Evolutionary conservation across 2,329 filamentous ascomycete species (phyloP).

Genomic region (Alternaria alternata): DNA sequence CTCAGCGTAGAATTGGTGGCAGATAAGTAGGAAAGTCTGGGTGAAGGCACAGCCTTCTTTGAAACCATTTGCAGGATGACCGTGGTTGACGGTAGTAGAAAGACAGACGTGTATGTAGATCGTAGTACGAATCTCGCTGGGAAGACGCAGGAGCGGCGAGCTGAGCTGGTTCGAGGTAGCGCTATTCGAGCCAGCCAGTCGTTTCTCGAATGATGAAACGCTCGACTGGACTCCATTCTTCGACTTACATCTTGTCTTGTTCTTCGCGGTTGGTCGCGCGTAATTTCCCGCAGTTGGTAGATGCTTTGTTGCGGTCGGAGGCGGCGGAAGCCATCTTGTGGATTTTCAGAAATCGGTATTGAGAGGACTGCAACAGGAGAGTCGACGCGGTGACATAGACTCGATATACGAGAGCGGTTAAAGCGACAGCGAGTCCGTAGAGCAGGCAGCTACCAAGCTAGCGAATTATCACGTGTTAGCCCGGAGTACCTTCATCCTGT

Average conservation of each 20-base stretch:
- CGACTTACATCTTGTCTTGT: too few relatives aligned
- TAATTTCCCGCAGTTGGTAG: rapidly evolving
- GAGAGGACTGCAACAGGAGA: not conserved
- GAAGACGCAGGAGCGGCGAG: not conserved
- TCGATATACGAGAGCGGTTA: not conserved
- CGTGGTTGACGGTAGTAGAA: not conserved
- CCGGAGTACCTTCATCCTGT: too few relatives aligned
- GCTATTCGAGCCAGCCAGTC: not conserved
- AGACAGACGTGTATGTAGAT: not conserved
- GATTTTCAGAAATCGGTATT: not conserved
- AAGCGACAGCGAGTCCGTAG: not conserved
- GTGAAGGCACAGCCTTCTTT: not conserved
- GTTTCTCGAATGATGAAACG: not conserved
- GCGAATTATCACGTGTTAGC: not conserved
- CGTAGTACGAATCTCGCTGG: not conserved
- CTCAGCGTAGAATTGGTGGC: not conserved
- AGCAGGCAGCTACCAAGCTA: not conserved
- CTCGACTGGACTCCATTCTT: not conserved
- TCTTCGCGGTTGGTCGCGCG: too few relatives aligned
- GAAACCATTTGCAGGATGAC: not conserved
- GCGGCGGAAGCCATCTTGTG: not conserved
- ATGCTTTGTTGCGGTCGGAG: not conserved
- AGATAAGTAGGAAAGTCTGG: not conserved
- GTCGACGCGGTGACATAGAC: not conserved
- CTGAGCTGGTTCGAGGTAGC: not conserved